Evolutionary conservation across 768 basidiomycete genomes (phyloP).

Genomic region (Mycena capillaripes): DNA sequence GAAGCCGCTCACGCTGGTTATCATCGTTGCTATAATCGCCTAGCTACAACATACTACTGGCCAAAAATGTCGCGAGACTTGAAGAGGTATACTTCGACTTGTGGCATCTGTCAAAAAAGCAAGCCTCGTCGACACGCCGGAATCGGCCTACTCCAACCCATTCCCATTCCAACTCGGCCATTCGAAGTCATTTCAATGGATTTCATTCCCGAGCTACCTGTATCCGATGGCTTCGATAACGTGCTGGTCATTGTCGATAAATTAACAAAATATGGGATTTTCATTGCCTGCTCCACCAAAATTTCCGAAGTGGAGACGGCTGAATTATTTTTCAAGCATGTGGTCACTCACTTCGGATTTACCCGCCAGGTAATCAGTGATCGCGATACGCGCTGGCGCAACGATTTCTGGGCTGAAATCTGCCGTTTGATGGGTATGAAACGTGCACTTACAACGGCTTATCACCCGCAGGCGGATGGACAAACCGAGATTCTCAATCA

Average conservation of each 20-base stretch:
- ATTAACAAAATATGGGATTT: neutral
- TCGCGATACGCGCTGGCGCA: constrained; percentile 41
- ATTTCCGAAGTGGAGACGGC: neutral
- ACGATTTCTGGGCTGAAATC: constrained; percentile 44
- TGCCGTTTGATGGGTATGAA: constrained; percentile 43
- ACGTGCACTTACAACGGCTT: constrained; percentile 40
- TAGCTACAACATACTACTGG: constrained; percentile 48
- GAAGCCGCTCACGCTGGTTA: constrained; percentile 48
- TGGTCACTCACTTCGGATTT: neutral
- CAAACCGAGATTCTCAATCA: constrained; percentile 53
- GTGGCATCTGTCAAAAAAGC: constrained; percentile 46
- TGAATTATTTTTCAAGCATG: constrained; percentile 2
- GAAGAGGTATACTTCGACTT: constrained; percentile 39
- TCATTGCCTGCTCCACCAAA: neutral
- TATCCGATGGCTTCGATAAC: neutral
- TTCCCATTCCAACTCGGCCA: constrained; percentile 49
- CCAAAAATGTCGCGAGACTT: constrained; percentile 44
- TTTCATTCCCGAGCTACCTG: constrained; percentile 20
- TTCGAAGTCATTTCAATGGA: constrained; percentile 51
- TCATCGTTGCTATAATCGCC: constrained; percentile 40
- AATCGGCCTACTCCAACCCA: constrained; percentile 49
- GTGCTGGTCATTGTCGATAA: neutral
- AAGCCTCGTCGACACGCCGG: constrained; percentile 45
- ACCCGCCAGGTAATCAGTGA: constrained; percentile 47
- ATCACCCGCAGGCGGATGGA: constrained; percentile 50